Percentiles rank a stretch among this genome's conserved stretches.
phyloP scores from a whole-genome alignment of 805 yeast species.

The Nematodospora valgi region DNA sequence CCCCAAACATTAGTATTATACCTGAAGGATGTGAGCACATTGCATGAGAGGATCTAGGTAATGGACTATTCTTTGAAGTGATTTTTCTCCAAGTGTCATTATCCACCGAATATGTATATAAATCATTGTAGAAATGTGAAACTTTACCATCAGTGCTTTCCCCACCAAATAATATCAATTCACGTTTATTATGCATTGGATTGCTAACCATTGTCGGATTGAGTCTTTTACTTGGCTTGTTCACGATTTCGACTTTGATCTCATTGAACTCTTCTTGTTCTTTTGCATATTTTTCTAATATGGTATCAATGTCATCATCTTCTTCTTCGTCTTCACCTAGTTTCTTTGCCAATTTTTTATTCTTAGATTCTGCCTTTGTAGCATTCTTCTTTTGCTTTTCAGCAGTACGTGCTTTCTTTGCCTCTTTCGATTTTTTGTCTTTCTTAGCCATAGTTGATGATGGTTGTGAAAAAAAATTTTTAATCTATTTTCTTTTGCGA shows the following conservation, averaged over 20 bases:
- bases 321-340: constrained; percentile 79
- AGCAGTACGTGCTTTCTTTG: constrained; percentile 85
- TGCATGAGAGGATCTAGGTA: constrained; percentile 91
- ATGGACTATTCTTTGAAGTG: constrained; percentile 81
- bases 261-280: constrained; percentile 80
- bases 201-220: constrained; percentile 73
- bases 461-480: constrained; percentile 5
- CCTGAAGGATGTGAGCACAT: constrained; percentile 94
- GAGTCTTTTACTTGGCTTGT: constrained; percentile 64
- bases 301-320: constrained; percentile 81
- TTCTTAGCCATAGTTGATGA: constrained; percentile 73
- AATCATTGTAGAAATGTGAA: constrained; percentile 78
- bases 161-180: constrained; percentile 86
- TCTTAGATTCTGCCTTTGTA: constrained; percentile 69
- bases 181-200: constrained; percentile 73
- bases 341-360: constrained; percentile 72
- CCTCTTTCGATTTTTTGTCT: constrained; percentile 81
- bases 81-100: constrained; percentile 77
- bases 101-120: constrained; percentile 69
- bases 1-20: constrained; percentile 82
- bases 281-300: constrained; percentile 69
- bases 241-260: constrained; percentile 55
- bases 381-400: constrained; percentile 75
- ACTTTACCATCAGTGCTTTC: constrained; percentile 54
- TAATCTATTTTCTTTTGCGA: background rate